These are phyloP conservation scores for Trichoderma reesei DNA, from an alignment of 495 filamentous ascomycete species.

Conservation along the genomic window DNA sequence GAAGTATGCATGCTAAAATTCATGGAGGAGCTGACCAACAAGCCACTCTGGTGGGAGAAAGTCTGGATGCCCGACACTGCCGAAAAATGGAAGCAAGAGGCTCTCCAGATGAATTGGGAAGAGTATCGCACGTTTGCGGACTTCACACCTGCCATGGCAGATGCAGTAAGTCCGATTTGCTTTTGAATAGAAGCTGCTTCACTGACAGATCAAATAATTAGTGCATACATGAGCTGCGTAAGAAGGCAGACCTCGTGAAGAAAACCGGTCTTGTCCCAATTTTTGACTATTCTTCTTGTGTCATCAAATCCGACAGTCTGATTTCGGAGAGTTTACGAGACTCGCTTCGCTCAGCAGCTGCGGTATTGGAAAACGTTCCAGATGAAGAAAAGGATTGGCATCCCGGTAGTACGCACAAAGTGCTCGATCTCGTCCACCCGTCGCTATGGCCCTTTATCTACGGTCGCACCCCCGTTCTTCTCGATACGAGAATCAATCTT, in stretches of 20 bases:
- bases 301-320: conserved; percentile 24
- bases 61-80: conserved; percentile 40
- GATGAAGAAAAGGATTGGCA: conserved; percentile 47
- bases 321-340: conserved; percentile 15
- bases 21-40: conserved; percentile 28
- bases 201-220: conserved; percentile 10
- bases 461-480: conserved; percentile 39
- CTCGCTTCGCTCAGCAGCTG: conserved; percentile 15
- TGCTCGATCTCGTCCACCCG: conserved; percentile 53
- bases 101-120: conserved; percentile 5
- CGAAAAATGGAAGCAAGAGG: conserved; percentile 26
- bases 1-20: conserved; percentile 38
- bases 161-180: conserved; percentile 27
- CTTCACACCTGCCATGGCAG: conserved; percentile 39
- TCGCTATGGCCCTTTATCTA: conserved; percentile 52
- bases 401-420: conserved; percentile 42
- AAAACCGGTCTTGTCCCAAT: conserved; percentile 24
- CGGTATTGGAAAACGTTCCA: conserved; percentile 34
- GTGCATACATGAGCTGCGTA: conserved; percentile 41
- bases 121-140: conserved; percentile 16
- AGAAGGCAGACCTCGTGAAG: conserved; percentile 28
- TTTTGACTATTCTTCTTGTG: conserved; percentile 19
- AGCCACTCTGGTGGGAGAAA: conserved; percentile 43
- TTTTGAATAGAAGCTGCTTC: not conserved
- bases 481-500: conserved; percentile 7